These are phyloP conservation scores for Sonneratia alba DNA, from an alignment of 345 rosid genomes.

Conservation along the genomic window DNA sequence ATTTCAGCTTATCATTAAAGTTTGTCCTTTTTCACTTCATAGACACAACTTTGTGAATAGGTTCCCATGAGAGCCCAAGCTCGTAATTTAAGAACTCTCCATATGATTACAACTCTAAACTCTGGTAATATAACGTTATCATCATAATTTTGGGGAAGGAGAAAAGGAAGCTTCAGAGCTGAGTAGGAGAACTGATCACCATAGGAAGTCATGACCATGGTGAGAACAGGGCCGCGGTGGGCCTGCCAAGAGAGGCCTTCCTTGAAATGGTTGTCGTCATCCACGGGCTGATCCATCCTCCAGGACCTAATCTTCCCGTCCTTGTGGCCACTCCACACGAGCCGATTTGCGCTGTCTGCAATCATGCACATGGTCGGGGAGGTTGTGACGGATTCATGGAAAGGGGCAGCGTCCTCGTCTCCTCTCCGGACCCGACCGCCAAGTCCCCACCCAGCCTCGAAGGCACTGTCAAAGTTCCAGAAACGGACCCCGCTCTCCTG, in stretches of 20 bases:
- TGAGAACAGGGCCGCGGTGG: slow-evolving; percentile 71
- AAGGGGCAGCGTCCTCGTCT: slow-evolving; percentile 96
- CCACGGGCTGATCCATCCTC: slow-evolving; percentile 57
- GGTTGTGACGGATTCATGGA: slow-evolving; percentile 68
- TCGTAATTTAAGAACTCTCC: not conserved
- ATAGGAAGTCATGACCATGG: slow-evolving; percentile 65
- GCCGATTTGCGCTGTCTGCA: slow-evolving; percentile 52
- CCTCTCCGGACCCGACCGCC: slow-evolving; percentile 69
- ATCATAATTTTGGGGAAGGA: not conserved
- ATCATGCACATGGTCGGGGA: slow-evolving; percentile 76
- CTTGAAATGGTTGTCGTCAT: slow-evolving; percentile 45
- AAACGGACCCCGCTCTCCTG: slow-evolving; percentile 81
- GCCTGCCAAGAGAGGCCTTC: slow-evolving; percentile 97
- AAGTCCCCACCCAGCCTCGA: slow-evolving; percentile 56
- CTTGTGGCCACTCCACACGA: slow-evolving; percentile 95
- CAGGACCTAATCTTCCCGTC: slow-evolving; percentile 92
- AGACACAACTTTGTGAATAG: not conserved
- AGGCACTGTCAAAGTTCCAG: slow-evolving; percentile 62
- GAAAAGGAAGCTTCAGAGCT: not conserved
- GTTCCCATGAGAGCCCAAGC: too few relatives aligned
- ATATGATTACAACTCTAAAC: not conserved
- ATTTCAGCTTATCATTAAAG: not conserved
- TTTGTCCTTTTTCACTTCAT: not conserved
- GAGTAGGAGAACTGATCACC: slow-evolving; percentile 31
- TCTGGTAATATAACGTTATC: not conserved